Percentiles rank a stretch among this genome's conserved stretches.
These are phyloP conservation scores for Naegleria fowleri DNA, from an alignment of 208 protist species.

Conservation along the genomic window DNA sequence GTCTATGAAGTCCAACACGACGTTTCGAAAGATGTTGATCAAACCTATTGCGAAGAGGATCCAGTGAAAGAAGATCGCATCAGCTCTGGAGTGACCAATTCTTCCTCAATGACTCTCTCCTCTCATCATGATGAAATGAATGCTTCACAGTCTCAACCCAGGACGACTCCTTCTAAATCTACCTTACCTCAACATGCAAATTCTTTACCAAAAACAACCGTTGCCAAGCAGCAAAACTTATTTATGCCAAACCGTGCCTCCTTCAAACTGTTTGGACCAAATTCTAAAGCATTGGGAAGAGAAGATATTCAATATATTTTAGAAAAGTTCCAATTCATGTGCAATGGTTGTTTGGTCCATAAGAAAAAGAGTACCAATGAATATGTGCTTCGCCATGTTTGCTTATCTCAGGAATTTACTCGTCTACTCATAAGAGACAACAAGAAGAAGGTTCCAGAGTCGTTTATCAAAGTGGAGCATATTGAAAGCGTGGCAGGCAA, in stretches of 20 bases:
- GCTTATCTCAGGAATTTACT: slow-evolving; percentile 17
- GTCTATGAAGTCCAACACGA: too few relatives aligned
- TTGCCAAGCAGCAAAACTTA: too few relatives aligned
- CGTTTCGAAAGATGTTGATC: too few relatives aligned
- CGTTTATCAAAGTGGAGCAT: slow-evolving; percentile 23
- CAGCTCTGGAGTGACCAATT: too few relatives aligned
- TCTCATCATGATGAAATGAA: too few relatives aligned
- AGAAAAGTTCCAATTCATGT: not conserved
- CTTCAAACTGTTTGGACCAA: not conserved
- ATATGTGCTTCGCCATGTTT: not conserved
- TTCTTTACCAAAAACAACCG: too few relatives aligned
- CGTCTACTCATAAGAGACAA: slow-evolving; percentile 21
- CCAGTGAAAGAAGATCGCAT: too few relatives aligned
- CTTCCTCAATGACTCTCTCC: too few relatives aligned
- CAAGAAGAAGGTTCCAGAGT: slow-evolving; percentile 28
- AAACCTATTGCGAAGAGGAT: too few relatives aligned
- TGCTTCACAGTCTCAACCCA: too few relatives aligned
- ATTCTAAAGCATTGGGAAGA: not conserved
- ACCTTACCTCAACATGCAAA: not conserved
- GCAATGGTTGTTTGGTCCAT: not conserved
- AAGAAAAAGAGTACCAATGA: not conserved
- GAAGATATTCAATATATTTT: not conserved
- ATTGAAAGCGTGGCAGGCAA: not conserved
- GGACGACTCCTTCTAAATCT: not conserved
- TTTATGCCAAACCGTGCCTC: too few relatives aligned